Evolutionary conservation across 2,329 filamentous ascomycete genomes (phyloP), one percentile per base, ranked within the genome.

Genomic region (Cladosporium sp.): DNA sequence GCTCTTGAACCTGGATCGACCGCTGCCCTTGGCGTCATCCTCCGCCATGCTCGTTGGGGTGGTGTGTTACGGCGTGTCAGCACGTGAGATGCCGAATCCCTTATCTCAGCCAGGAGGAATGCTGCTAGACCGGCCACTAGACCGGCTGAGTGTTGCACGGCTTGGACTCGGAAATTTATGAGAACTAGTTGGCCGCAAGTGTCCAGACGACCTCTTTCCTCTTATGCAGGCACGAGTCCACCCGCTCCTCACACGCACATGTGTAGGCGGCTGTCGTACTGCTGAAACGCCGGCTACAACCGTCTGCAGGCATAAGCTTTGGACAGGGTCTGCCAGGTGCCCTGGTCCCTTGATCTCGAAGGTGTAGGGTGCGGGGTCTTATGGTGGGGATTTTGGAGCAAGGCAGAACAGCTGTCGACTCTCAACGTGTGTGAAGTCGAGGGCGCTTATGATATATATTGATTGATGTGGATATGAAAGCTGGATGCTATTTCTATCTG

Each of bases 1-100:
- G 62, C 64, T 68, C 62, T 67, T 69, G 62, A 70, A 68, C 19
- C 61, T 57, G 51, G 63, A 66, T 22, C 54, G 57, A 34, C 62
- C 59, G 60, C 60, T 60, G 22, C 55, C 54, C 45, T 64, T 65
- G 47, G 56, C 57, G 38, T 65, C 62, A 39, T 66, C 63, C 43
- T 65, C 63, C 39, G 60, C 62, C 61, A 63, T 65, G 37, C 45
- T 58, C 34, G 54, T 34, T 30, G 38, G n/a, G 47, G 38, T 25
- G 28, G 15, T 30, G 39, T 39, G 22, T 47, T 9, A 17, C 25
- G 19, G 38, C 14, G 38, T 22, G 51, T 55, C 51, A 55, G 51
- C 51, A 43, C 51, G 49, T 22, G 49, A 51, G 30, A 51, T 30
- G 11, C 45, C 45, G 30, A 25, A 22, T 34, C 49, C 34, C 49